phyloP scores from a whole-genome alignment of 345 rosid genomes.

The Stellera chamaejasme region DNA sequence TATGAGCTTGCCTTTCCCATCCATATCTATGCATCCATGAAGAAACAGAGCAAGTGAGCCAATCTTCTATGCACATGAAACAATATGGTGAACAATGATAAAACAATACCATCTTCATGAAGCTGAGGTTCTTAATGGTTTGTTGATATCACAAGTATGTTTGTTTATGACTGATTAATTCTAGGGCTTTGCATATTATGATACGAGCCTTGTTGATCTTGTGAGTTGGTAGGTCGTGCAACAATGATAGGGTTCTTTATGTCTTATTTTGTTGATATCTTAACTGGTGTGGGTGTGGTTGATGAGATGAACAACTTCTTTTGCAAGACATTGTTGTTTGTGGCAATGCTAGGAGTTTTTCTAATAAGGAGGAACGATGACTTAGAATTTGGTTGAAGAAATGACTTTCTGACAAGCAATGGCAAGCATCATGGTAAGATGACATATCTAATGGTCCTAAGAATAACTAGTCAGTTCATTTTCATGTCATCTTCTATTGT shows the following conservation, averaged over 20 bases:
- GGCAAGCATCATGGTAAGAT: constrained; percentile 96
- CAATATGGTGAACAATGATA: constrained; percentile 99
- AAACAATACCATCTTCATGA: constrained; percentile 90
- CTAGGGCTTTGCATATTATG: not conserved
- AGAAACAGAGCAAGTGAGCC: too few species aligned
- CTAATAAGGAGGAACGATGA: constrained; percentile 85
- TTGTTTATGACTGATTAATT: not conserved
- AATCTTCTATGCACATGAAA: too few species aligned
- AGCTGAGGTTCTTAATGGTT: constrained; percentile 85
- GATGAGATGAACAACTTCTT: constrained; percentile 97
- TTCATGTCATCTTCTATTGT: too few species aligned
- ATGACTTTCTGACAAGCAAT: constrained; percentile 92
- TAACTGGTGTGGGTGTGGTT: constrained; percentile 90
- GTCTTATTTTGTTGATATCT: constrained; percentile 93
- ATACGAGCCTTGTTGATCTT: not conserved
- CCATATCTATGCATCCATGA: too few species aligned
- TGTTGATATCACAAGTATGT: constrained; percentile 8
- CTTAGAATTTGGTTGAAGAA: constrained; percentile 66
- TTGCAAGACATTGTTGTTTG: constrained; percentile 83
- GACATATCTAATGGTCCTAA: constrained; percentile 22
- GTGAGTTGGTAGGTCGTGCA: constrained; percentile 60
- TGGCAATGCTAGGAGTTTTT: constrained; percentile 72
- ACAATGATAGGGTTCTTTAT: constrained; percentile 97
- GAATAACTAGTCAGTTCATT: constrained; percentile 20
- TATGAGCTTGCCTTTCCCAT: too few species aligned